Conservation (phyloP, 2,329 filamentous ascomycete species). For the Pseudocercospora macadamiae region DNA sequence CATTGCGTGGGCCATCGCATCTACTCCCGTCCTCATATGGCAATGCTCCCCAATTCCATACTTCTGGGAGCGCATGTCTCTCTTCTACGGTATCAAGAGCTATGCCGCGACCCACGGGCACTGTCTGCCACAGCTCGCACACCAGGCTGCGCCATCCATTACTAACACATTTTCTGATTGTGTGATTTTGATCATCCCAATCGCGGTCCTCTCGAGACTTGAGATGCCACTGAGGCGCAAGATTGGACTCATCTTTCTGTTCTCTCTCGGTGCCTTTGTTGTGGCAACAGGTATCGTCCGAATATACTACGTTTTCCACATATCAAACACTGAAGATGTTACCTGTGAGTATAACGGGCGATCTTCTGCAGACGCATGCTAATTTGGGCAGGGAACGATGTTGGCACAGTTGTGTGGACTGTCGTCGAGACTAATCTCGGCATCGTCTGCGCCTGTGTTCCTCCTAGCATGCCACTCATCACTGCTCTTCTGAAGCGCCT, state of each 20-base stretch:
- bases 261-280: slow-evolving; percentile 2
- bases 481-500: background rate
- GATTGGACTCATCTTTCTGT: background rate
- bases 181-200: background rate
- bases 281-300: slow-evolving; percentile 1
- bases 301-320: background rate
- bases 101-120: background rate
- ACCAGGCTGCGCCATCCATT: background rate
- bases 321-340: background rate
- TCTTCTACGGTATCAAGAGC: background rate
- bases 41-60: background rate
- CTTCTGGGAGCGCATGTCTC: slow-evolving; percentile 2
- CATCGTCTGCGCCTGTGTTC: background rate
- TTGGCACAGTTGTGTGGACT: background rate
- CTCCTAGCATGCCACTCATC: background rate
- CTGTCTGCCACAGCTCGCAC: background rate
- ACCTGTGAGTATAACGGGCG: background rate
- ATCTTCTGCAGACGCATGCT: too few species aligned
- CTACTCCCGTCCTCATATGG: background rate
- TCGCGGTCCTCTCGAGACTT: background rate
- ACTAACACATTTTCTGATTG: background rate
- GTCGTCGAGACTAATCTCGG: background rate
- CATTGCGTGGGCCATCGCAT: background rate
- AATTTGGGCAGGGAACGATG: background rate
- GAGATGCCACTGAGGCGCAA: background rate